Evolutionary conservation across 441 rosid species (phyloP), one percentile per base, ranked within the genome.

Genomic region (Erodium moschatum): DNA sequence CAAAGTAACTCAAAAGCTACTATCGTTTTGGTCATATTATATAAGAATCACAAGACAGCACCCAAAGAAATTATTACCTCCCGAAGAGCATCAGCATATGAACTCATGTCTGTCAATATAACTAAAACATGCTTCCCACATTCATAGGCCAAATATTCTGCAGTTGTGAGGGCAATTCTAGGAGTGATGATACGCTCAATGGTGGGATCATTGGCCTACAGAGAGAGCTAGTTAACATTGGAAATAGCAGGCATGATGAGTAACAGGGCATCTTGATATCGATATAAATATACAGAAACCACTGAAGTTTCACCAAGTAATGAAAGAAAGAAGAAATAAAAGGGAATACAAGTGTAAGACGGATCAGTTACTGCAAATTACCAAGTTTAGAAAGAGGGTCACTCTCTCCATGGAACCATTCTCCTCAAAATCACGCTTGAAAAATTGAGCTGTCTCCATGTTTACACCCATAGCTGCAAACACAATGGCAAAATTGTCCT

Each of bases 381-480:
- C 99, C 96, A 94, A 84, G 80, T 91, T 94, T 40, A 94, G 81
- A 75, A 94, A 94, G 76, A 94, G 93, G 67, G 97, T 89, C 73
- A 91, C 99, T 79, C 99, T 88, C 80, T 94, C 99, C 99, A 94
- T 94, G 0, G 99, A 94, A 52, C 99, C 99, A 81, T 91, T 94
- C 79, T 94, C 99, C 82, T 94, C 99, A 81, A 91, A 94, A 80
- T 94, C 99, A 29, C 99, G 97, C 75, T 91, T 94, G 84, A 94
- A 91, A 81, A 94, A 94, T 81, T 94, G 97, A 29, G 97, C 99
- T 35, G 99, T 94, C 77, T 91, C 99, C 97, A 94, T 94, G 85
- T 94, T 94, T 35, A 94, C 99, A 64, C 99, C 99, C 99, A 94
- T 94, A 73, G 99, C 99, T 70, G 97, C 97, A 70, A 94, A 94